Percentiles rank a stretch among this genome's conserved stretches.
Conservation (phyloP, 2,329 filamentous ascomycete species). For the Verticillium tricorpus region DNA sequence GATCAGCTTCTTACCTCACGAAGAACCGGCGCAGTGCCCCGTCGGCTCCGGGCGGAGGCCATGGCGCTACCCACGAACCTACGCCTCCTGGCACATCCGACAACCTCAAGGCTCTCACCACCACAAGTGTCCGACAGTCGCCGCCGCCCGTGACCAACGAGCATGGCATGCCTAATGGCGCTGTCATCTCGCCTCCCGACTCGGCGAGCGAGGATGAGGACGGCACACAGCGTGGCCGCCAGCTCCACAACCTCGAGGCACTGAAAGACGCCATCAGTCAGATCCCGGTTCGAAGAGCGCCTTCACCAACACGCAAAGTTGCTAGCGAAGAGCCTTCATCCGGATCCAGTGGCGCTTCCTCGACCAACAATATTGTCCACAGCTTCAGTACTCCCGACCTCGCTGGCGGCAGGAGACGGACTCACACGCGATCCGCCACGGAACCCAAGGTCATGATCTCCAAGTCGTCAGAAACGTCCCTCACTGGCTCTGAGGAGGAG, state of each 20-base stretch:
- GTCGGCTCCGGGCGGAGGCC: constrained; percentile 19
- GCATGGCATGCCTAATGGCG: constrained; percentile 71
- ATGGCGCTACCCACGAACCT: constrained; percentile 30
- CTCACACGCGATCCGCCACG: constrained; percentile 51
- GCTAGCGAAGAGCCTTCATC: constrained; percentile 16
- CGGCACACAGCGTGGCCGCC: constrained; percentile 40
- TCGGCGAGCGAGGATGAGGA: constrained; percentile 87
- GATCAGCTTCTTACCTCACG: constrained; percentile 62
- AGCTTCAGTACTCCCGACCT: constrained; percentile 44
- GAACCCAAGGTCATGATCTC: constrained; percentile 45
- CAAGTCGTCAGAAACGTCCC: constrained; percentile 44
- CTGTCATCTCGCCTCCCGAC: constrained; percentile 87
- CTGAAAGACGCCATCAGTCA: constrained; percentile 79
- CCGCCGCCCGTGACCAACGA: constrained; percentile 74
- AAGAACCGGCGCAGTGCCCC: constrained; percentile 59
- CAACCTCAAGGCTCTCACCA: constrained; percentile 40
- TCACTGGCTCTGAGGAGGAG: constrained; percentile 57
- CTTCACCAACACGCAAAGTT: constrained; percentile 44
- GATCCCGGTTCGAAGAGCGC: constrained; percentile 61
- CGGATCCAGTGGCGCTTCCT: constrained; percentile 12
- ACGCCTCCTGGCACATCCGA: constrained; percentile 47
- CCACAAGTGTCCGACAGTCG: constrained; percentile 70
- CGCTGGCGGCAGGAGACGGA: constrained; percentile 32
- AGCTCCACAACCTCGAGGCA: constrained; percentile 54
- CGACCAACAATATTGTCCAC: constrained; percentile 31